A percentile compares a stretch with the other conserved stretches of the same genome.
Conservation (phyloP, 768 basidiomycete species). For the Amanita subjunquillea region DNA sequence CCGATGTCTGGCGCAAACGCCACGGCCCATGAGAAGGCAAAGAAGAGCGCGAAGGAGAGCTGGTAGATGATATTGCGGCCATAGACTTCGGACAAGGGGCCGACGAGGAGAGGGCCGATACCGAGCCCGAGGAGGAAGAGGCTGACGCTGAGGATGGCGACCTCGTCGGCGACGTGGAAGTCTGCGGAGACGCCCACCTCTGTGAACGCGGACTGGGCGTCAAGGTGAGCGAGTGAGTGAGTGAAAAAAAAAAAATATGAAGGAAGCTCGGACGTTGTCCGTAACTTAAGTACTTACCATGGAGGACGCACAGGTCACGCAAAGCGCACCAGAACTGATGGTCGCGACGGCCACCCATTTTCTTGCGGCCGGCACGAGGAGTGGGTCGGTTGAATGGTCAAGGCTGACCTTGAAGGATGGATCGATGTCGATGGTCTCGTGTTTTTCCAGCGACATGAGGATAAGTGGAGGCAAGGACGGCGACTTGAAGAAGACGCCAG, state of each 20-base stretch:
- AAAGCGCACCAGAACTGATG: slow-evolving; percentile 36
- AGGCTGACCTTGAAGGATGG: slow-evolving; percentile 22
- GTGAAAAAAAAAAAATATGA: neutral
- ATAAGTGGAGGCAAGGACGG: no score
- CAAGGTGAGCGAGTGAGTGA: neutral
- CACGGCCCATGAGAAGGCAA: slow-evolving; percentile 58
- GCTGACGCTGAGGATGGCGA: slow-evolving; percentile 45
- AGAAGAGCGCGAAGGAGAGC: slow-evolving; percentile 48
- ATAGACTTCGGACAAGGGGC: slow-evolving; percentile 46
- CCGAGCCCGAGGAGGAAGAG: slow-evolving; percentile 53
- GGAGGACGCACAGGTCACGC: slow-evolving; percentile 46
- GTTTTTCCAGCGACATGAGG: neutral
- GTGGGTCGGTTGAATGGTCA: slow-evolving; percentile 31
- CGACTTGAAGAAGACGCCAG: no score
- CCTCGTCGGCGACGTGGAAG: slow-evolving; percentile 34
- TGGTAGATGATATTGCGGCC: slow-evolving; percentile 59
- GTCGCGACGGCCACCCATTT: slow-evolving; percentile 40
- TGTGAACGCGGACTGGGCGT: slow-evolving; percentile 46
- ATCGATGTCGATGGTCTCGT: slow-evolving; percentile 1
- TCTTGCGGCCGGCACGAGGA: slow-evolving; percentile 24
- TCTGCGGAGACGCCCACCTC: slow-evolving; percentile 45
- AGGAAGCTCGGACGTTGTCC: no score
- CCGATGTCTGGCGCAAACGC: slow-evolving; percentile 64
- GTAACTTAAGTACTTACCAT: slow-evolving; percentile 17
- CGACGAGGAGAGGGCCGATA: slow-evolving; percentile 42